Evolutionary conservation across 306 rosid species (phyloP), one percentile per base, ranked within the genome.

Genomic region (Acacia crassicarpa): DNA sequence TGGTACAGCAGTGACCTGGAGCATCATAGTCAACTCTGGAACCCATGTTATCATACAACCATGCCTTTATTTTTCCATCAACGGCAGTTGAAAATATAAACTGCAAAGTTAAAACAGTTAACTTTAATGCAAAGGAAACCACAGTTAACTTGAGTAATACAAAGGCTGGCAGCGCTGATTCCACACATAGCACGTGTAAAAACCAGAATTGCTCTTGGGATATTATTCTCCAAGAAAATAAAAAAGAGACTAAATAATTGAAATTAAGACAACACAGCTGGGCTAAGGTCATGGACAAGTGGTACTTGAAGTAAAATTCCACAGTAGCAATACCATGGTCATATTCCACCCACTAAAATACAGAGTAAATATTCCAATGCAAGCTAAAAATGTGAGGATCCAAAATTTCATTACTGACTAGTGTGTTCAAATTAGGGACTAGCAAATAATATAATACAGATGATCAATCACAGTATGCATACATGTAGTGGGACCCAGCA

Each of bases 1-100:
- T 88, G 3, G 98, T 92, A 72, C 96, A 94, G 89, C 90, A 94
- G 27, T 83, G 90, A 63, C 98, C 97, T 74, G 98, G 98, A 70
- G 97, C 96, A 80, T 94, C 92, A 80, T 90, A 94, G 85, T 90
- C 97, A 85, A 90, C 97, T 88, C 94, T 89, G 33, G 97, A 91
- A 82, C 97, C 98, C 90, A 83, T 62, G 84, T 89, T 85, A 81
- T 92, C 96, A 25, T 94, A 94, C 45, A 94, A 77, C 97, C 98
- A 94, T n/a, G 96, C 95, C 86, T 92, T 94, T 85, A 94, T 94
- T 88, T 91, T 94, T 67, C 98, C 98, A 86, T 92, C 96, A 83
- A 80, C 79, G 49, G 97, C 93, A 66, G 97, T 94, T 71, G 98
- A 94, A 87, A 89, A 92, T 84, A 94, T 92, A 83, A 91, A 92